Conservation (phyloP, 108 stramenopile genomes). For the Parietichytrium sp. region DNA sequence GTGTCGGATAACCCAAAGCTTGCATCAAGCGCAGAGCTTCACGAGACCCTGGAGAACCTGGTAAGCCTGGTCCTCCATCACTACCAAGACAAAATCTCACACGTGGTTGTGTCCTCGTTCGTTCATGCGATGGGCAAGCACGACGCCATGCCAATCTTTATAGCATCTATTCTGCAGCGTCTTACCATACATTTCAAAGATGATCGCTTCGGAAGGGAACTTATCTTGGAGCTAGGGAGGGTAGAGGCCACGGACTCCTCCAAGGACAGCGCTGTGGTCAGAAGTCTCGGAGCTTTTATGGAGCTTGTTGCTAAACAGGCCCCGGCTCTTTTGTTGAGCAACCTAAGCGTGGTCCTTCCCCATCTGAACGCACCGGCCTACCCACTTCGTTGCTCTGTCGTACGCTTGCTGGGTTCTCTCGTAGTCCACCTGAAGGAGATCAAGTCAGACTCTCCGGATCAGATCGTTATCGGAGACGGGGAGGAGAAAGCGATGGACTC, state of each 20-base stretch:
- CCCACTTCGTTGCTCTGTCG: slow-evolving; percentile 29
- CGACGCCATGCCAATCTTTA: slow-evolving; percentile 28
- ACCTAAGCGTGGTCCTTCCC: slow-evolving; percentile 29
- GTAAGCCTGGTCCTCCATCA: neutral
- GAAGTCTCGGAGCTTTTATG: neutral
- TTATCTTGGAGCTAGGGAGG: slow-evolving; percentile 6
- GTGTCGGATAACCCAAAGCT: slow-evolving; percentile 21
- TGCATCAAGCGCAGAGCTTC: neutral
- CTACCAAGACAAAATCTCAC: neutral
- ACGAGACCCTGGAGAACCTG: neutral
- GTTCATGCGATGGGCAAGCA: neutral
- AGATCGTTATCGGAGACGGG: no score
- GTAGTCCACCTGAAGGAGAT: slow-evolving; percentile 7
- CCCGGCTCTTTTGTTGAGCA: neutral
- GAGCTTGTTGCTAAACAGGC: neutral
- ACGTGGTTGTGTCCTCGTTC: slow-evolving; percentile 10
- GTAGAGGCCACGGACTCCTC: slow-evolving; percentile 3
- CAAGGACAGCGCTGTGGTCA: slow-evolving; percentile 6
- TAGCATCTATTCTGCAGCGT: neutral
- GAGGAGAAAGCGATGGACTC: neutral
- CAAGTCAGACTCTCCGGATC: no score
- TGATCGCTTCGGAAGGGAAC: neutral
- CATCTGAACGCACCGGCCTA: slow-evolving; percentile 27
- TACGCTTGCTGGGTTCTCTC: neutral
- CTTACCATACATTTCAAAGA: neutral